These are phyloP conservation scores for Telfairia occidentalis DNA, from an alignment of 331 rosid genomes.

Conservation along the genomic window DNA sequence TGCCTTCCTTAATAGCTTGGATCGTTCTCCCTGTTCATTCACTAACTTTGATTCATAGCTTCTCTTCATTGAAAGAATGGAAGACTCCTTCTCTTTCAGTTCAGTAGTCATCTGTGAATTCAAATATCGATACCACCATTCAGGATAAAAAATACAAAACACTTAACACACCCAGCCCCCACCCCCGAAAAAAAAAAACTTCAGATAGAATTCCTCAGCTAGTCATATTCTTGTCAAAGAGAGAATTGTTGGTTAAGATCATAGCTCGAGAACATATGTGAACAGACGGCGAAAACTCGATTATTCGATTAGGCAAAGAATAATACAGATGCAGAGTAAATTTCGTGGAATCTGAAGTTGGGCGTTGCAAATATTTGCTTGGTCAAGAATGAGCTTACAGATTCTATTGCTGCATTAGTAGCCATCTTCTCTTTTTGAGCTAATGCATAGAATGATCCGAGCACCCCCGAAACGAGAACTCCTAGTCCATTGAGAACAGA, in stretches of 20 bases:
- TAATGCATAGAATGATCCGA: conserved; percentile 60
- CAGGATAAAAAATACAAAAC: neutral
- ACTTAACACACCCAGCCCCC: neutral
- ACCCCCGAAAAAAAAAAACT: neutral
- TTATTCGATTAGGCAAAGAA: neutral
- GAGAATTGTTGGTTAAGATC: neutral
- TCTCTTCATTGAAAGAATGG: conserved; percentile 40
- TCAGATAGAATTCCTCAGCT: neutral
- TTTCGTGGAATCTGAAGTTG: conserved; percentile 1
- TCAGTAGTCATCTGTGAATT: conserved; percentile 42
- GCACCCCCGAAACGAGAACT: conserved; percentile 48
- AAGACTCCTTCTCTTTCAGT: conserved; percentile 63
- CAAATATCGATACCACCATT: neutral
- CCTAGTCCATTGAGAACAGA: conserved; percentile 46
- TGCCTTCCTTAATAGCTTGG: conserved; percentile 47
- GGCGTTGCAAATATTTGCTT: neutral
- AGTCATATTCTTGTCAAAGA: neutral
- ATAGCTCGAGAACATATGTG: neutral
- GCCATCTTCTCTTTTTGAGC: conserved; percentile 54
- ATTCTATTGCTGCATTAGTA: conserved; percentile 40
- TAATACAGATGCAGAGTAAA: neutral
- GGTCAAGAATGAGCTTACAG: conserved; percentile 41
- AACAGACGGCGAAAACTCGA: neutral
- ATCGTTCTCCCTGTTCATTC: conserved; percentile 48
- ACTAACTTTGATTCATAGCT: conserved; percentile 51